Base-by-base conservation (phyloP, 345 rosid species). In the Eucalyptus regnans region DNA sequence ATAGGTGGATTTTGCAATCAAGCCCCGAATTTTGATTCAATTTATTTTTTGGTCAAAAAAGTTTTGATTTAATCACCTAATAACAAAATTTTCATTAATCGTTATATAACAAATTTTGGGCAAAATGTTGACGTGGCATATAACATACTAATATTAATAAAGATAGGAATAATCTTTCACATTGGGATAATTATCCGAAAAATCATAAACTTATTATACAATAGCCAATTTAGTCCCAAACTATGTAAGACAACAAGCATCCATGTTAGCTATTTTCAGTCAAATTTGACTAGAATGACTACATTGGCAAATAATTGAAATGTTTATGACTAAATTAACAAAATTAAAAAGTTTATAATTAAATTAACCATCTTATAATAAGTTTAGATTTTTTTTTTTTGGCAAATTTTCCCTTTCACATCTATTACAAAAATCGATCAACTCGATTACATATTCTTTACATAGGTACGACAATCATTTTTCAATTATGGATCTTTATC, bases 251-350 rank as follows among this genome's bases (percentile, higher is more conserved):
- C 1, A 29, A 3, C 31, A 27, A 27, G 4, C 33, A 4, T 64
- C 7, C 37, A 13, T 15, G 0, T 29, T 15, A 66, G 22, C 20
- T 4, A 15, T 66, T n/a, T 12, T 4, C 0, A 22, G 9, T 66
- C 12, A 66, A 66, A 66, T 66, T 66, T 66, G 17, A 17, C 10
- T 5, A 16, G 22, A 31, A 66, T 8, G 9, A 4, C 43, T 31
- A 66, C 11, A 16, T 31, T 31, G 12, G 11, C 12, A 31, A 31
- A 66, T 15, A 13, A 7, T 29, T 15, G 16, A 62, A 62, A 12
- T n/a, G 9, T 12, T 12, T 29, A 13, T 4, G 1, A 62, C 8
- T 62, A 29, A 62, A 29, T 13, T 6, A 13, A 7, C 5, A 5
- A 64, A 29, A 66, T 31, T 66, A 9, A 31, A n/a, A 66, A 31